Conservation (phyloP, 192 early-diverging fungal species). For the Helicostylum pulchrum region DNA sequence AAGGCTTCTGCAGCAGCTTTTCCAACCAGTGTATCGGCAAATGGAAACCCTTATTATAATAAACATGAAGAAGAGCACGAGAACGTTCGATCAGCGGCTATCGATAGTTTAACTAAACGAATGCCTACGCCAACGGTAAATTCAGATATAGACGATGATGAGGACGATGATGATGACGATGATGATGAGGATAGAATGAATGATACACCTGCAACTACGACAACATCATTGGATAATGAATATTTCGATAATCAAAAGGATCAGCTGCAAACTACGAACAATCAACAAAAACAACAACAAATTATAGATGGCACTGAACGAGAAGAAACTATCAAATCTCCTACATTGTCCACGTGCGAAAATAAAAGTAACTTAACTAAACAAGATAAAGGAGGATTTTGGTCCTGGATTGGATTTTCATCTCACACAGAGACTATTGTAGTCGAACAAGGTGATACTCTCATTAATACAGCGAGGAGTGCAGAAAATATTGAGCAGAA, state of each 20-base stretch:
- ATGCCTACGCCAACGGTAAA: background rate
- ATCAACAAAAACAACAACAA: slow-evolving; percentile 1
- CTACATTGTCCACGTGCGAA: no score
- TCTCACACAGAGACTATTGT: background rate
- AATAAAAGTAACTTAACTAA: no score
- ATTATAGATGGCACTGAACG: background rate
- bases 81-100: background rate
- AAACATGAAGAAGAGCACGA: background rate
- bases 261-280: background rate
- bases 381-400: background rate
- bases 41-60: background rate
- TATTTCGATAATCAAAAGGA: no score
- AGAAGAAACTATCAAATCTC: background rate
- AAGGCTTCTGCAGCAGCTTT: background rate
- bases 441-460: no score
- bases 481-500: no score
- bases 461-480: no score
- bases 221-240: background rate
- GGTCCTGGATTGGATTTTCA: slow-evolving; percentile 7
- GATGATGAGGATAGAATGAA: background rate
- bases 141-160: background rate
- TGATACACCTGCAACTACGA: background rate
- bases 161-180: background rate
- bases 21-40: background rate
- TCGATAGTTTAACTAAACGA: slow-evolving; percentile 1